Base-by-base conservation (phyloP, 1,284 basidiomycete species). In the Coriolopsis trogii region DNA sequence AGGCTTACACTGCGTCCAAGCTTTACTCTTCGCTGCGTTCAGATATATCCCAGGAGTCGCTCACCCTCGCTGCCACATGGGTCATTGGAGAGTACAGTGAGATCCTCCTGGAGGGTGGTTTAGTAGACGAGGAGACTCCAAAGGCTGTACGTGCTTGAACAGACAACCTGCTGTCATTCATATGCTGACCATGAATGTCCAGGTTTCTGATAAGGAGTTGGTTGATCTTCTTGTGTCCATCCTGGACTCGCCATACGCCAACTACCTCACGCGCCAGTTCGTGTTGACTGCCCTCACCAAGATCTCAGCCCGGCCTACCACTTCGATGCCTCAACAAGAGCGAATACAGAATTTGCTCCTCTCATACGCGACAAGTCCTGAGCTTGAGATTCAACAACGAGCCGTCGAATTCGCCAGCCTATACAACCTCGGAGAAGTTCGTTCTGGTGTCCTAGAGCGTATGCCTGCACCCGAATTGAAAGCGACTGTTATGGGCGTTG, bases 381-480 rank as follows among this genome's bases (percentile, higher is more conserved):
- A 99, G 68, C 77, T 99, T 20, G 97, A 99, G 72, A 79, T 97
- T 40, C 97, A 99, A 70, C 95, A 98, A 69, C 85, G 97, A 38
- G 88, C 94, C 0, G 93, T 99, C 7, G 97, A 99, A 71, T 98
- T 95, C 69, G 89, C 89, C 0, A 91, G 84, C 63, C 69, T 99
- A 58, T 90, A 95, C 65, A 80, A 76, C 29, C 67, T 89, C 15
- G 84, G 83, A 18, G 89, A 93, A 36, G 77, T 95, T 28, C 82
- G 87, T 50, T 81, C 84, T n/a, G 97, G 95, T 39, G 95, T 99
- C 0, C 72, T 99, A 53, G 97, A 99, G 75, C 84, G 94, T 49
- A 99, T 99, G 97, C 97, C 97, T 6, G 91, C 94, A 5, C 97
- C 97, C 2, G 96, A 99, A 70, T 75, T 99, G 63, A 95, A 93